Conservation (phyloP, 805 yeast genomes). For the Yamadazyma ubonensis region DNA sequence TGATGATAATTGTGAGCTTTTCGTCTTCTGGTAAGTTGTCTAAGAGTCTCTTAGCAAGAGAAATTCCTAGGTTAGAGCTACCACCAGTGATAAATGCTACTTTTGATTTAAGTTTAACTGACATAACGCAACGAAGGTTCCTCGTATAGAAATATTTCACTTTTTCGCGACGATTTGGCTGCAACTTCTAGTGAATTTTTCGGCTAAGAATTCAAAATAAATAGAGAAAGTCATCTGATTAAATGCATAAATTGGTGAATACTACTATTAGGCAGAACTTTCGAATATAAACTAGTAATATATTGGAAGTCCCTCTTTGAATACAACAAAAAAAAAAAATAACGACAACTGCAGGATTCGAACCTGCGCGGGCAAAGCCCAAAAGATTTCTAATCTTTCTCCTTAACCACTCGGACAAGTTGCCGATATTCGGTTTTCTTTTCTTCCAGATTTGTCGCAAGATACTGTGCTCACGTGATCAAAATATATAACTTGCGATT, state of each 20-base stretch:
- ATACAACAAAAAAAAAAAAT: slow-evolving; percentile 18
- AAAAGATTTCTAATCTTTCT: slow-evolving; percentile 49
- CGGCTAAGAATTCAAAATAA: too few relatives aligned
- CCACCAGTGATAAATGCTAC: slow-evolving; percentile 45
- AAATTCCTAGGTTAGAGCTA: slow-evolving; percentile 73
- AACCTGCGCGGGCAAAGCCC: slow-evolving; percentile 53
- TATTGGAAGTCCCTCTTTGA: not conserved
- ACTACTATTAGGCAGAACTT: too few relatives aligned
- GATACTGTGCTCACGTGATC: not conserved
- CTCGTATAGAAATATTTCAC: not conserved
- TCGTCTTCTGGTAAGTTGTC: slow-evolving; percentile 52
- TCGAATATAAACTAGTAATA: too few relatives aligned
- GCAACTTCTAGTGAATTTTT: too few relatives aligned
- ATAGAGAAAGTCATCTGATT: too few relatives aligned
- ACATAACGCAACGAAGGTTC: not conserved
- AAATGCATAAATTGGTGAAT: too few relatives aligned
- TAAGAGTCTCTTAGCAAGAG: slow-evolving; percentile 78
- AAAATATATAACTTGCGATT: not conserved
- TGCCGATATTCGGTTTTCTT: slow-evolving; percentile 22
- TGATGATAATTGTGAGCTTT: slow-evolving; percentile 76
- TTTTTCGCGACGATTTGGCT: not conserved
- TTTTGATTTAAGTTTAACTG: slow-evolving; percentile 12
- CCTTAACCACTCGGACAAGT: slow-evolving; percentile 51
- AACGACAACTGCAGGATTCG: slow-evolving; percentile 50
- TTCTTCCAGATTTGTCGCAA: not conserved